Conservation (phyloP, 164 flowering plant genomes). For the Nelumbo lutea region DNA sequence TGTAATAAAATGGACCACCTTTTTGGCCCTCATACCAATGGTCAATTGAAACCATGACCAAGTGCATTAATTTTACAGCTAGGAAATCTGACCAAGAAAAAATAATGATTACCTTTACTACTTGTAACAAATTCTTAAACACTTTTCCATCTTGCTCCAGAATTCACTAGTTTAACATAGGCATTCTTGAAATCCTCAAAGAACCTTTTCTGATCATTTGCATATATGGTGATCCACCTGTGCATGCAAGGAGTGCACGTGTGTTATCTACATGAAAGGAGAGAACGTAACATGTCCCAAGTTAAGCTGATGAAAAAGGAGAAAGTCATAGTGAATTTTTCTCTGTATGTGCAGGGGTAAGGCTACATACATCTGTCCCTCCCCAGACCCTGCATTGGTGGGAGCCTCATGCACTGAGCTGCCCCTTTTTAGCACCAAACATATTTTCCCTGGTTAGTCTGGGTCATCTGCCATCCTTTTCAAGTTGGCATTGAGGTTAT, state of each 20-base stretch:
- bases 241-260: not conserved
- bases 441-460: not conserved
- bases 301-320: not conserved
- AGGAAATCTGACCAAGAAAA: not conserved
- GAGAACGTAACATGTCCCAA: not conserved
- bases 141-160: conserved; percentile 73
- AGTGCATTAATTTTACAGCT: not conserved
- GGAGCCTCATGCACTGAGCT: no score
- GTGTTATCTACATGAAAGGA: not conserved
- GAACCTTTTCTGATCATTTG: conserved; percentile 56
- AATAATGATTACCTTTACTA: not conserved
- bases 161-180: conserved; percentile 71
- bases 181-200: conserved; percentile 74
- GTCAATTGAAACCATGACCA: no score
- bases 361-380: no score
- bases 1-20: no score
- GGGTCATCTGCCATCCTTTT: not conserved
- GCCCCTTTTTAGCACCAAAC: not conserved
- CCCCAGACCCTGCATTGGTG: no score
- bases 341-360: no score
- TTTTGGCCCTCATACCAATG: no score
- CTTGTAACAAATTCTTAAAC: conserved; percentile 10
- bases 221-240: conserved; percentile 86
- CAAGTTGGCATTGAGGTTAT: conserved; percentile 1
- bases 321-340: not conserved